phyloP scores from a whole-genome alignment of 495 filamentous ascomycete species.

The Ramalina peruviana region DNA sequence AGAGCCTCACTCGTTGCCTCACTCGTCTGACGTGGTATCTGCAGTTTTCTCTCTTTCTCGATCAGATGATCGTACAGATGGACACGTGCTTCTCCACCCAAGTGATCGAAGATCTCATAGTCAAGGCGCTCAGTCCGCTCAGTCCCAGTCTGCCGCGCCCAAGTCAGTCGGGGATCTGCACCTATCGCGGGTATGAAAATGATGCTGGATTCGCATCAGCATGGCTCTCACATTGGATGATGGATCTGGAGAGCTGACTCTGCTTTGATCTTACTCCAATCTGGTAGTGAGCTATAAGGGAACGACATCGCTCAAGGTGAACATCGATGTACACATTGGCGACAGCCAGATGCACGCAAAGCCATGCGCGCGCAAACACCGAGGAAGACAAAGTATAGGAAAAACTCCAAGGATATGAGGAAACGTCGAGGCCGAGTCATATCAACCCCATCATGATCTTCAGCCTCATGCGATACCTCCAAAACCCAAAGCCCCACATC shows the following conservation, averaged over 20 bases:
- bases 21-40: background rate
- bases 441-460: too few species aligned
- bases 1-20: background rate
- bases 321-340: too few species aligned
- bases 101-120: slow-evolving; percentile 17
- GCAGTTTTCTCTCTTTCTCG: background rate
- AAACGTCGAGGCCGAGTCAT: too few species aligned
- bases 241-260: slow-evolving; percentile 21
- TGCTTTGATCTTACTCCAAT: slow-evolving; percentile 11
- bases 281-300: too few species aligned
- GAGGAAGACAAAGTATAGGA: too few species aligned
- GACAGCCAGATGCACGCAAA: too few species aligned
- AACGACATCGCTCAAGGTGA: too few species aligned
- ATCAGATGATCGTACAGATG: slow-evolving; percentile 14
- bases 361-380: too few species aligned
- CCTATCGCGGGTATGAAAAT: slow-evolving; percentile 32
- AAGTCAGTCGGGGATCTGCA: slow-evolving; percentile 26
- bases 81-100: slow-evolving; percentile 4
- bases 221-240: background rate
- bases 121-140: slow-evolving; percentile 18
- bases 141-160: slow-evolving; percentile 16
- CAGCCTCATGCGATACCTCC: too few species aligned
- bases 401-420: too few species aligned
- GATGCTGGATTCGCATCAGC: slow-evolving; percentile 19
- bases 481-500: too few species aligned